A percentile compares a stretch with the other conserved stretches of the same genome.
Evolutionary conservation across 225 moss, liverwort and hornwort genomes (phyloP).

Genomic region (Rhytidiadelphus loreus): DNA sequence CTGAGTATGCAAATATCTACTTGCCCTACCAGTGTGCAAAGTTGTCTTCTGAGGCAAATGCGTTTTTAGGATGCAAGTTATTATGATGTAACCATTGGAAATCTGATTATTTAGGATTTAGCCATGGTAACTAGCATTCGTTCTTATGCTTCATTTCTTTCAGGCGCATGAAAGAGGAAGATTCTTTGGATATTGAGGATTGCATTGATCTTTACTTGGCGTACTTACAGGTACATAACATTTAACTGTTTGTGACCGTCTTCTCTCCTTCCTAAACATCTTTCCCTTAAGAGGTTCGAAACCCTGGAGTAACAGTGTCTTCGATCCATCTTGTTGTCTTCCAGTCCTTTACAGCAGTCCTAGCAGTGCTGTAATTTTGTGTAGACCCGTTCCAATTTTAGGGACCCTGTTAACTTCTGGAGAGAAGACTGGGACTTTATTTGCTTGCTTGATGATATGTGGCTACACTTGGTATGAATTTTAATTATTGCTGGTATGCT

Average conservation of each 20-base stretch:
- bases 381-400: neutral
- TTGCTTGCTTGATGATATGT: neutral
- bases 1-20: slow-evolving; percentile 40
- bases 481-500: neutral
- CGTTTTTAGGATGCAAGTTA: neutral
- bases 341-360: neutral
- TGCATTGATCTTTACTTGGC: slow-evolving; percentile 89
- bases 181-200: slow-evolving; percentile 66
- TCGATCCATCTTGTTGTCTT: neutral
- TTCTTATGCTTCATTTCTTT: neutral
- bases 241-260: neutral
- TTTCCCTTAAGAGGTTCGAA: neutral
- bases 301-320: neutral
- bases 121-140: neutral
- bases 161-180: slow-evolving; percentile 59
- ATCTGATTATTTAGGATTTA: neutral
- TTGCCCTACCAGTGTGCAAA: neutral
- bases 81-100: neutral
- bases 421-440: neutral
- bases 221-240: slow-evolving; percentile 59
- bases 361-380: neutral
- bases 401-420: neutral
- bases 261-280: neutral
- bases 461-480: neutral
- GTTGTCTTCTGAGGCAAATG: neutral